Evolutionary conservation across 2,329 filamentous ascomycete species (phyloP).

Genomic region (Aureobasidium sp.): DNA sequence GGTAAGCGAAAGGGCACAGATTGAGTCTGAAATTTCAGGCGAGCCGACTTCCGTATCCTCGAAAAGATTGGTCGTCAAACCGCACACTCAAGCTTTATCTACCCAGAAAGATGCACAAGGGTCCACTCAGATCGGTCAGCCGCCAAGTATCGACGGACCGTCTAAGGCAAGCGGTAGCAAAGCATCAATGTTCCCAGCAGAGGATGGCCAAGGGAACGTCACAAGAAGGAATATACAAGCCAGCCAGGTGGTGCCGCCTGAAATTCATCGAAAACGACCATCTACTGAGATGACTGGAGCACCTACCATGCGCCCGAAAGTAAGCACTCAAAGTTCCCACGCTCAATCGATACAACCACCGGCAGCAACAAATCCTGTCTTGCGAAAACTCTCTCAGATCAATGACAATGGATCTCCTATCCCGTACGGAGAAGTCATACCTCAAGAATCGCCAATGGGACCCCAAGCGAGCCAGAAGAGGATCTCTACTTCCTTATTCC

Average conservation of each 20-base stretch:
- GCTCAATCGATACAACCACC: too few relatives aligned
- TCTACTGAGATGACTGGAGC: neutral
- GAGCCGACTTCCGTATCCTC: neutral
- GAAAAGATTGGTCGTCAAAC: too few relatives aligned
- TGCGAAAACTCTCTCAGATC: conserved; percentile 12
- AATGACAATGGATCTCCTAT: conserved; percentile 7
- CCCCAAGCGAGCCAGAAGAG: neutral
- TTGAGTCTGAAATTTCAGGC: neutral
- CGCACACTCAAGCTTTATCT: neutral
- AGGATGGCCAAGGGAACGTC: neutral
- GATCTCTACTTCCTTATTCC: neutral
- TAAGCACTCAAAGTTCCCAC: too few relatives aligned
- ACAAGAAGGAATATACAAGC: too few relatives aligned
- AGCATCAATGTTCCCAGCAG: neutral
- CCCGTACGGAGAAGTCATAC: neutral
- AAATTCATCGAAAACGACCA: neutral
- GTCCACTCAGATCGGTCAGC: neutral
- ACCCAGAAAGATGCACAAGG: neutral
- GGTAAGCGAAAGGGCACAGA: neutral
- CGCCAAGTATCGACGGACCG: neutral
- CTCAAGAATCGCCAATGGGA: neutral
- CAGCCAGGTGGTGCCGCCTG: neutral
- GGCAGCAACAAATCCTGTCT: neutral
- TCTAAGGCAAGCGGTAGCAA: neutral
- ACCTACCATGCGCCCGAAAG: neutral